These are phyloP conservation scores for Fomitopsis pinicola DNA, from an alignment of 1,284 basidiomycete species.

Conservation along the genomic window DNA sequence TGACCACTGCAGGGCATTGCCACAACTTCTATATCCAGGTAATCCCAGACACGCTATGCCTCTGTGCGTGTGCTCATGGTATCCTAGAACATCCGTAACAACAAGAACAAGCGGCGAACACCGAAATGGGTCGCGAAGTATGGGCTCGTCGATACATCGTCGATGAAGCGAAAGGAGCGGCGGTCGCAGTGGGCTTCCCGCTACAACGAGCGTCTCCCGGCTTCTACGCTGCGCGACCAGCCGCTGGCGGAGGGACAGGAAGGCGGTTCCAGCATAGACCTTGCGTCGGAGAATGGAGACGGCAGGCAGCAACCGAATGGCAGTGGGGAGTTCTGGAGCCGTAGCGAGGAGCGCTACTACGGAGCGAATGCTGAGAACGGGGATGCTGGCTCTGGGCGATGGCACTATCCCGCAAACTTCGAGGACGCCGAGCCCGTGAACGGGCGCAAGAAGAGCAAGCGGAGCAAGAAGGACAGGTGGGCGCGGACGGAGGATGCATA, in stretches of 20 bases:
- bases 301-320: slow-evolving; percentile 30
- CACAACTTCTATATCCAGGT: slow-evolving; percentile 94
- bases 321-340: slow-evolving; percentile 53
- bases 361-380: slow-evolving; percentile 34
- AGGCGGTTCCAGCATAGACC: slow-evolving; percentile 39
- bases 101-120: slow-evolving; percentile 86
- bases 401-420: slow-evolving; percentile 82
- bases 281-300: slow-evolving; percentile 36
- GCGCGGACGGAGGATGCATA: slow-evolving; percentile 81
- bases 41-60: slow-evolving; percentile 8
- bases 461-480: slow-evolving; percentile 77
- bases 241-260: slow-evolving; percentile 78
- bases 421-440: slow-evolving; percentile 50
- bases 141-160: slow-evolving; percentile 78
- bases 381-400: slow-evolving; percentile 45
- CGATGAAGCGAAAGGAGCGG: slow-evolving; percentile 71
- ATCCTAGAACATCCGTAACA: slow-evolving; percentile 87
- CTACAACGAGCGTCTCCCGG: slow-evolving; percentile 80
- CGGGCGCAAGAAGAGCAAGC: slow-evolving; percentile 41
- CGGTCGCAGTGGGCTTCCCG: slow-evolving; percentile 85
- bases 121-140: slow-evolving; percentile 93
- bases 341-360: slow-evolving; percentile 73
- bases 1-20: slow-evolving; percentile 53
- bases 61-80: neutral
- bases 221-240: slow-evolving; percentile 68